These are phyloP conservation scores for Sporothrix pallida DNA, from an alignment of 2,329 filamentous ascomycete genomes.

Conservation along the genomic window DNA sequence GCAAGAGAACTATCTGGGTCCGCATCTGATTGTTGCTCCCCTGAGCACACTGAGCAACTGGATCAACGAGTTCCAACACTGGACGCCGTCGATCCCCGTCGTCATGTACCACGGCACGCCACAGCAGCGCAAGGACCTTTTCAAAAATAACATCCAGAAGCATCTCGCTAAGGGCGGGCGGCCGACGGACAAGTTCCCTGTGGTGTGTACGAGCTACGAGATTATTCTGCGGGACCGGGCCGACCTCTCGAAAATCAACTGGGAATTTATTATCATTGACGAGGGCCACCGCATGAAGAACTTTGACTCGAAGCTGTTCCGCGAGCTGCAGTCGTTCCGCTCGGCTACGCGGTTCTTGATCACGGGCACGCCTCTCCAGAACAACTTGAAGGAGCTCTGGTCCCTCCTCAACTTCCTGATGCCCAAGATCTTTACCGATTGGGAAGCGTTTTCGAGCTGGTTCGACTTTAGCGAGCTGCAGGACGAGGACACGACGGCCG, in stretches of 20 bases:
- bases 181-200: constrained; percentile 73
- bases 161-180: constrained; percentile 64
- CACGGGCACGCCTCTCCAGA: constrained; percentile 92
- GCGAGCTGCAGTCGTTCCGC: constrained; percentile 83
- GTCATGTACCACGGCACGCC: constrained; percentile 90
- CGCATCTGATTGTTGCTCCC: constrained; percentile 88
- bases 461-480: constrained; percentile 95
- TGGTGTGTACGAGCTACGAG: constrained; percentile 94
- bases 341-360: constrained; percentile 92
- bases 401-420: constrained; percentile 91
- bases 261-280: constrained; percentile 98
- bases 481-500: constrained; percentile 77
- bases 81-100: constrained; percentile 87
- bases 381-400: constrained; percentile 95
- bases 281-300: constrained; percentile 98
- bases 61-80: constrained; percentile 90
- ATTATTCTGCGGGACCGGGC: constrained; percentile 92
- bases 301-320: constrained; percentile 88
- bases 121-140: constrained; percentile 75
- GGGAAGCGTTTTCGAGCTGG: constrained; percentile 92
- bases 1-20: constrained; percentile 80
- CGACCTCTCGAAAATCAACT: constrained; percentile 80
- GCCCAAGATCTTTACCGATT: constrained; percentile 89
- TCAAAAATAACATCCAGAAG: constrained; percentile 71
- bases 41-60: constrained; percentile 93